Conservation (phyloP, 768 basidiomycete species). For the Leccinum rimulosum region DNA sequence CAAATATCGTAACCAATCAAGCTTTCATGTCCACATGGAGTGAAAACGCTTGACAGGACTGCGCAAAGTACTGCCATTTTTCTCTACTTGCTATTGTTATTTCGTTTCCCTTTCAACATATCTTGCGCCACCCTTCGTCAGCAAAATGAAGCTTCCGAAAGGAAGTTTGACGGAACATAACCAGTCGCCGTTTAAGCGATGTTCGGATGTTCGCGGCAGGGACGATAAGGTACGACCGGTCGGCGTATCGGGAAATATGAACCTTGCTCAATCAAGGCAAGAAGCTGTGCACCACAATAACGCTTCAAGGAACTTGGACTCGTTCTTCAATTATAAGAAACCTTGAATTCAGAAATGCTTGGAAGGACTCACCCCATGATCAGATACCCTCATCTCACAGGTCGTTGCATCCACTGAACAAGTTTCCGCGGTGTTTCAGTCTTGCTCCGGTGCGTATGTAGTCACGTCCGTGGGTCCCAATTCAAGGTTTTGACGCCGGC, state of each 20-base stretch:
- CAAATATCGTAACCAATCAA: not conserved
- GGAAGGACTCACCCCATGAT: not conserved
- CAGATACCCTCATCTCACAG: conserved; percentile 1
- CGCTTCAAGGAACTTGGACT: not conserved
- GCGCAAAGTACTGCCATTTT: conserved; percentile 22
- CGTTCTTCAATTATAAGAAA: conserved; percentile 1
- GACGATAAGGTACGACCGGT: conserved; percentile 15
- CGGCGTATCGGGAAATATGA: conserved; percentile 23
- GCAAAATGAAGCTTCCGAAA: conserved; percentile 11
- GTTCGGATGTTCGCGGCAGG: conserved; percentile 23
- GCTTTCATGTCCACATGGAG: conserved; percentile 6
- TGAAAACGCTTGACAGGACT: not conserved
- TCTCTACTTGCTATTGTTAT: conserved; percentile 20
- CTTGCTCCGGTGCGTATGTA: conserved; percentile 7
- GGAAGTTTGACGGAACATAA: conserved; percentile 23
- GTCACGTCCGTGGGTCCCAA: conserved; percentile 16
- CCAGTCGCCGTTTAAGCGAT: conserved; percentile 22
- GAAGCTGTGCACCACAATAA: conserved; percentile 12
- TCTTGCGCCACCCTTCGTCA: conserved; percentile 9
- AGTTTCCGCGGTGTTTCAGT: conserved; percentile 5
- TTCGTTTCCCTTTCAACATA: not conserved
- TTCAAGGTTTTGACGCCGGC: conserved; percentile 21
- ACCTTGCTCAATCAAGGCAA: conserved; percentile 9
- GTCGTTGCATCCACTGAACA: not conserved
- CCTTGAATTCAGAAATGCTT: not conserved